These are phyloP conservation scores for Septoria linicola DNA, from an alignment of 2,329 filamentous ascomycete species.

Conservation along the genomic window DNA sequence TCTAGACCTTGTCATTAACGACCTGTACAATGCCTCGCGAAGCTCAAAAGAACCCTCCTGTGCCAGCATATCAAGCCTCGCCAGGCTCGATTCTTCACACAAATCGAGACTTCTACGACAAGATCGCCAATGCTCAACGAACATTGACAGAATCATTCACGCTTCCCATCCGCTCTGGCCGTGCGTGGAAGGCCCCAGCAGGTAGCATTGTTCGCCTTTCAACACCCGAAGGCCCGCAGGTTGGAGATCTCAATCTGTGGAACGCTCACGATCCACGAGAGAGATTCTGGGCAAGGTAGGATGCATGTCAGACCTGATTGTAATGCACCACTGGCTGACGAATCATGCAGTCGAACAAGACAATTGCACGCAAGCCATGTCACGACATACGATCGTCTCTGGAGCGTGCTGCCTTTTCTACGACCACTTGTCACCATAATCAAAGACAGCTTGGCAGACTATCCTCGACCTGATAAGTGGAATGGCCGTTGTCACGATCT, in stretches of 20 bases:
- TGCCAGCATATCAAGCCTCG: conserved; percentile 36
- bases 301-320: too few species aligned
- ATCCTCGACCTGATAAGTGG: conserved; percentile 48
- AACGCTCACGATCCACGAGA: conserved; percentile 73
- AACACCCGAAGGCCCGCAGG: conserved; percentile 68
- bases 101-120: conserved; percentile 33
- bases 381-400: conserved; percentile 68
- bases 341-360: conserved; percentile 56
- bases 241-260: conserved; percentile 83
- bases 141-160: conserved; percentile 39
- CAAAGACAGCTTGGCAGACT: conserved; percentile 58
- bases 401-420: conserved; percentile 76
- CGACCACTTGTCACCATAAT: conserved; percentile 70
- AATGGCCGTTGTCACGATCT: conserved; percentile 72
- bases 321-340: too few species aligned
- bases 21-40: background rate
- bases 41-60: conserved; percentile 23
- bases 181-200: conserved; percentile 68
- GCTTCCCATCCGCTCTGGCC: conserved; percentile 70
- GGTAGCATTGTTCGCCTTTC: conserved; percentile 70
- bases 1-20: background rate
- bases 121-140: conserved; percentile 28
- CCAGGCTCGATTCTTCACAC: conserved; percentile 34
- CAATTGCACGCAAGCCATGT: conserved; percentile 71
- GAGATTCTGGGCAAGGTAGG: conserved; percentile 69